A percentile compares a stretch with the other conserved stretches of the same genome.
Evolutionary conservation across 345 rosid genomes (phyloP).

Genomic region (Ceriops decandra): DNA sequence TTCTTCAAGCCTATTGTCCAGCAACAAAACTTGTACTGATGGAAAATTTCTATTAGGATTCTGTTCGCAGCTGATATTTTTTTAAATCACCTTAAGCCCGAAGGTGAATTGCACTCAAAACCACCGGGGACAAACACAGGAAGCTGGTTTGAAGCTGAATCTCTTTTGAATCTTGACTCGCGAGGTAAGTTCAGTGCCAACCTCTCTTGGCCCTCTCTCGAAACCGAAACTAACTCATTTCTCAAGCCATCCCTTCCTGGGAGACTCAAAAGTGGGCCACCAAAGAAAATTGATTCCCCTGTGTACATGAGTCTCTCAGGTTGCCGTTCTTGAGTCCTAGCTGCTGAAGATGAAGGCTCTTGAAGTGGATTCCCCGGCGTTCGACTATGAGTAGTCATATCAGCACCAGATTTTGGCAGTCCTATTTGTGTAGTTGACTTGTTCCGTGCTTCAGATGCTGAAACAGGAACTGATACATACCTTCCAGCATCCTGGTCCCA

Average conservation of each 20-base stretch:
- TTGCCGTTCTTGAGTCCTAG: constrained; percentile 45
- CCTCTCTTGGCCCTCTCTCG: constrained; percentile 61
- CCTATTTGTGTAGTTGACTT: constrained; percentile 42
- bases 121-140: constrained; percentile 85
- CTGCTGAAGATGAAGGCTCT: constrained; percentile 43
- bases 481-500: constrained; percentile 98
- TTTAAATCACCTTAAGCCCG: constrained; percentile 35
- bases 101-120: constrained; percentile 32
- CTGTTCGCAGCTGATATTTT: constrained; percentile 6
- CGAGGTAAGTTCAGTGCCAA: constrained; percentile 54
- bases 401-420: constrained; percentile 40
- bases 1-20: constrained; percentile 12
- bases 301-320: constrained; percentile 75
- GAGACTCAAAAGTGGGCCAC: constrained; percentile 77
- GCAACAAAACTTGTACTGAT: neutral
- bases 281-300: constrained; percentile 93
- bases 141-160: constrained; percentile 80
- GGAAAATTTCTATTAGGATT: constrained; percentile 6
- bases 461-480: constrained; percentile 70
- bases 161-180: constrained; percentile 82
- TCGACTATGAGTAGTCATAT: constrained; percentile 38
- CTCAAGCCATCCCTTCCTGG: constrained; percentile 54
- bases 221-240: constrained; percentile 44
- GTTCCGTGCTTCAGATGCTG: constrained; percentile 64
- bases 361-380: constrained; percentile 42